Base-by-base conservation (phyloP, 805 yeast genomes). In the Starmerella davenportii region DNA sequence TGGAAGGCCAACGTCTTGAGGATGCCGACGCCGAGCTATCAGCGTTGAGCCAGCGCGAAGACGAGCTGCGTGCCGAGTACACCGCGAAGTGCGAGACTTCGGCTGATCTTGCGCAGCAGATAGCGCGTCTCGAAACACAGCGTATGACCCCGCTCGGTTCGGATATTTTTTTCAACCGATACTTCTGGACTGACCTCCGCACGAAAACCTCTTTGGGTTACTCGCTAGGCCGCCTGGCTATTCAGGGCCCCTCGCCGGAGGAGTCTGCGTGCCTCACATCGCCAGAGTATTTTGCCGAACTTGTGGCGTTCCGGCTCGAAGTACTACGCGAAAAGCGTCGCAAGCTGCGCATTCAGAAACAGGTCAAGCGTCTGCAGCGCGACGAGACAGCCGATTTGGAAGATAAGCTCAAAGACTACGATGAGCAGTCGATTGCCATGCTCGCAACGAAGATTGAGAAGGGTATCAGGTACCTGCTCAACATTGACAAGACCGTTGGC, bases 111-210 rank as follows among this genome's bases (percentile, higher is more conserved):
- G 93, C 80, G 49, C 66, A 62, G 43, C 64, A 70, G 41, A 60
- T 90, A 19, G 44, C 55, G 4, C 45, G 44, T 9, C 45, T 55
- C 15, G 94, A 85, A 51, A 66, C 76, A 43, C 94, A 82, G 53
- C 61, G 96, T 41, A 66, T 84, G 35, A 69, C 70, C 39, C 64
- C 72, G 23, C 60, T 90, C 21, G 98, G 98, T 2, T 68, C 74
- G 42, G 98, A 90, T 56, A 62, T 93, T 37, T 69, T 71, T 42
- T 84, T 65, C 55, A 90, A 90, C 60, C 65, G 85, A 46, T 90
- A 87, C 55, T 90, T 93, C 93, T 90, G 94, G 94, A 74, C 84
- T 53, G 96, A 87, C 51, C 66, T 67, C 45, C 77, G 78, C 0
- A 63, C 82, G 35, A 37, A 18, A 24, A 18, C 16, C 21, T 30